Base-by-base conservation (phyloP, 2,329 filamentous ascomycete genomes). In the Decorospora gaudefroyi region DNA sequence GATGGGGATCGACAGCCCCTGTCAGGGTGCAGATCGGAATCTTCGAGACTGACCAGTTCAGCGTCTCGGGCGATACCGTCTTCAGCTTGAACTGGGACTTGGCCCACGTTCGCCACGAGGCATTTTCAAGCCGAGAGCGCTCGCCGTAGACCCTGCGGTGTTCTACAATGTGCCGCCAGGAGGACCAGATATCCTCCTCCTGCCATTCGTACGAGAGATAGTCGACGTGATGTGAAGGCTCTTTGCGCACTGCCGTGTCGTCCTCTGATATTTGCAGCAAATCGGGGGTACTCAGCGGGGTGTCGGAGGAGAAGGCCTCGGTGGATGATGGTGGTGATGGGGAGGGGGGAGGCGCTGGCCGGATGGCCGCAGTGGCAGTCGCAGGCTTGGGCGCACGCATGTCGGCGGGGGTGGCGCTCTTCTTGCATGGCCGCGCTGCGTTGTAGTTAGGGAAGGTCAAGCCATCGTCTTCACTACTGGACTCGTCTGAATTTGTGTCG, bases 121-220 rank as follows among this genome's bases (percentile, higher is more conserved):
- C 93, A 71, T 99, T 97, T 71, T 97, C 93, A 19, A 97, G 73
- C 35, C 93, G 80, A 22, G 85, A 85, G 23, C 87, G 82, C 68
- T 96, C 92, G 58, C 83, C 84, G 55, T 95, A 95, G 39, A 88
- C 81, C 47, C 83, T 84, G 59, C 86, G 80, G 61, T 89, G 87
- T 18, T 87, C 85, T 11, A 91, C 84, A 59, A 97, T 89, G 67
- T 95, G 93, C 65, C 90, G 85, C 93, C 93, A 97, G 1, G 92
- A 96, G 4, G 88, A 86, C 91, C 91, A 97, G 17, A 97, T 95
- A 71, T 99, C 92, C 70, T 97, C 91, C 71, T 96, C 90, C 52
- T 82, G 84, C 89, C 92, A 96, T 50, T 92, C 84, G 65, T 97
- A 88, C 12, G 91, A 95, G 32, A 96, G 80, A 66, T 96, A 96